Evolutionary conservation across 2,329 filamentous ascomycete genomes (phyloP).

Genomic region (Atkinsonella hypoxylon): DNA sequence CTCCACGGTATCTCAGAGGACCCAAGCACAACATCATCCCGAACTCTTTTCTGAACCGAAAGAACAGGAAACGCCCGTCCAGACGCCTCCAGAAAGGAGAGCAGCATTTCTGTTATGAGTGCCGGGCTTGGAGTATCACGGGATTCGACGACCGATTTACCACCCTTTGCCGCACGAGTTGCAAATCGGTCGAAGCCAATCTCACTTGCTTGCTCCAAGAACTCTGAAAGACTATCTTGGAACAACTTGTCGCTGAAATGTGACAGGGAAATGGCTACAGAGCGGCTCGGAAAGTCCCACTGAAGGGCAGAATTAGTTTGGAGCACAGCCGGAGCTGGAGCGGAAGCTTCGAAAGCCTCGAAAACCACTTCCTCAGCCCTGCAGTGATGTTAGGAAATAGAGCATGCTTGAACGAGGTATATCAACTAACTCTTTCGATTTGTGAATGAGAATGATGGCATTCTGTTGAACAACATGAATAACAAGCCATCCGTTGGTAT

Average conservation of each 20-base stretch:
- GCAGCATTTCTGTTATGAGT: conserved; percentile 46
- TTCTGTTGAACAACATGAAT: conserved; percentile 18
- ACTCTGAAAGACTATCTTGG: conserved; percentile 32
- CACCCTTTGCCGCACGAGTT: conserved; percentile 39
- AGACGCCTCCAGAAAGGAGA: conserved; percentile 44
- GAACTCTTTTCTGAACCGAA: conserved; percentile 42
- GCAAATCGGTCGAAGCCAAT: conserved; percentile 42
- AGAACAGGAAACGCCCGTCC: conserved; percentile 27
- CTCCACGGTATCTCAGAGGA: conserved; percentile 45
- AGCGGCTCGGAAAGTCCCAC: conserved; percentile 49
- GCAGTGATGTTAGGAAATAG: neutral
- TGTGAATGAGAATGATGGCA: conserved; percentile 18
- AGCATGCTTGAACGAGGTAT: neutral
- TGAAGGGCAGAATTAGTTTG: conserved; percentile 35
- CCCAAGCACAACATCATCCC: conserved; percentile 47
- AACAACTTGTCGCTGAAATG: conserved; percentile 25
- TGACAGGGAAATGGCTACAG: conserved; percentile 31
- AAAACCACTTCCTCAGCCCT: conserved; percentile 18
- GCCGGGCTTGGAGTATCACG: conserved; percentile 46
- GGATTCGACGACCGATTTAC: conserved; percentile 33
- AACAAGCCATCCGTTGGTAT: neutral
- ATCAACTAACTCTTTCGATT: neutral
- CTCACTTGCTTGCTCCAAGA: conserved; percentile 43
- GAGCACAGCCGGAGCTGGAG: conserved; percentile 38
- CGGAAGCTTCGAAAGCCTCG: conserved; percentile 50